Evolutionary conservation across 2,329 filamentous ascomycete genomes (phyloP).

Genomic region (Fusarium xylarioides): DNA sequence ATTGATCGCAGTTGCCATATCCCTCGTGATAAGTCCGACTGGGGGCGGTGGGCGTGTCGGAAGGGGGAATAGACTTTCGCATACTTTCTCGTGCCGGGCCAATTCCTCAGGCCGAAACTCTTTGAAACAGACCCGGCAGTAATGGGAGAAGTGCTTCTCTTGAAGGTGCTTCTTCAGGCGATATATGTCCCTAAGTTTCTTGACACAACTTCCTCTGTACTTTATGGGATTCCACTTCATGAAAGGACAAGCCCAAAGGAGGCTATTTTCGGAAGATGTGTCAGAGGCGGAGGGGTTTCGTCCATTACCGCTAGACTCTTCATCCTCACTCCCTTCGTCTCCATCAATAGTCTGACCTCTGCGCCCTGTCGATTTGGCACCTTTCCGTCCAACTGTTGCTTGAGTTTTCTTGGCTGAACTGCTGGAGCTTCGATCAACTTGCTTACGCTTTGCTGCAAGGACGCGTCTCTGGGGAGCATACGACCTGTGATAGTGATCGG

Average conservation of each 20-base stretch:
- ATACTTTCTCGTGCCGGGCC: neutral
- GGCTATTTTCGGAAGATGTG: neutral
- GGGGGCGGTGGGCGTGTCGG: neutral
- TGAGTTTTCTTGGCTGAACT: neutral
- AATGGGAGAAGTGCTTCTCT: neutral
- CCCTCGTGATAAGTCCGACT: neutral
- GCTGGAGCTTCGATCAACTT: too few relatives aligned
- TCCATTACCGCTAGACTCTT: neutral
- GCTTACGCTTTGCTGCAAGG: neutral
- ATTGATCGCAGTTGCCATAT: neutral
- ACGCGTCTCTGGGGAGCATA: neutral
- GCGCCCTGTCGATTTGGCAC: rapidly evolving
- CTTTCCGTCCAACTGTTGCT: neutral
- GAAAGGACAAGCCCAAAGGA: slow-evolving; percentile 3
- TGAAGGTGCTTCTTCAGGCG: neutral
- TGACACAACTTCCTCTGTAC: neutral
- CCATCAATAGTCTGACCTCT: neutral
- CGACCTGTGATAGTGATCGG: neutral
- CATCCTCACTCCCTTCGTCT: neutral
- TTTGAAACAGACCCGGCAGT: neutral
- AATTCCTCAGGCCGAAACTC: neutral
- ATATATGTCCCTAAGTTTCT: neutral
- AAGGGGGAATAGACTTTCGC: neutral
- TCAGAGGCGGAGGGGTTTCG: rapidly evolving
- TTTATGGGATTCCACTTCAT: neutral